Conservation (phyloP, 371 early-diverging fungal genomes). For the Encephalitozoon hellem region DNA sequence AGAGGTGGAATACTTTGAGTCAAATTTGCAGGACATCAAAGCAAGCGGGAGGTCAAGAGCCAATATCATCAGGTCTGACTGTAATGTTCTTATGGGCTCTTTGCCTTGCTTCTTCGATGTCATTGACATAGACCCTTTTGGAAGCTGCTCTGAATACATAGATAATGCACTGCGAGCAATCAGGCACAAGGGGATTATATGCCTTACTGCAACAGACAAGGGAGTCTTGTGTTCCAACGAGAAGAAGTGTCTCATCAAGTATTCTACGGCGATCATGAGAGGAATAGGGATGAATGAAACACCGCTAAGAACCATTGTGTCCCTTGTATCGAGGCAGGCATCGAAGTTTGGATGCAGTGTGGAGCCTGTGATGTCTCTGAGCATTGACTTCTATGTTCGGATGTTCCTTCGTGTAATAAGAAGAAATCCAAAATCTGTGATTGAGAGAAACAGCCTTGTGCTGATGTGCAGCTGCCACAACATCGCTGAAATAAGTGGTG, state of each 20-base stretch:
- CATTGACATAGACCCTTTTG: conserved; percentile 83
- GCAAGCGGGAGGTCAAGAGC: not conserved
- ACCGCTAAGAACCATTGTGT: conserved; percentile 70
- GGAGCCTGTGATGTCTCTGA: conserved; percentile 77
- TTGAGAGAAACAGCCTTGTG: conserved; percentile 34
- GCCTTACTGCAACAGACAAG: conserved; percentile 96
- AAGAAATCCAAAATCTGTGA: conserved; percentile 53
- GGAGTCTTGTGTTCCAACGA: conserved; percentile 76
- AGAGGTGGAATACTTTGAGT: conserved; percentile 65
- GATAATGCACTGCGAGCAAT: conserved; percentile 87
- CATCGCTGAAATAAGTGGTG: not conserved
- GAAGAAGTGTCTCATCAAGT: conserved; percentile 74
- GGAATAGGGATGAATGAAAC: conserved; percentile 51
- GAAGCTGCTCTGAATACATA: conserved; percentile 85
- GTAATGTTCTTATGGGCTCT: conserved; percentile 54
- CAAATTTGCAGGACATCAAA: not conserved
- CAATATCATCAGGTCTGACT: conserved; percentile 56
- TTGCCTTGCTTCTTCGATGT: conserved; percentile 58
- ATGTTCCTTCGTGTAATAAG: conserved; percentile 85
- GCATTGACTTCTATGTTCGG: conserved; percentile 95
- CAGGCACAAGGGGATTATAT: conserved; percentile 80
- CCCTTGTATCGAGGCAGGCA: conserved; percentile 73
- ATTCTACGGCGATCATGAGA: conserved; percentile 61
- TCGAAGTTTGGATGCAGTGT: conserved; percentile 75
- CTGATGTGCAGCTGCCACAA: conserved; percentile 56